Base-by-base conservation (phyloP, 2,329 filamentous ascomycete genomes). In the Monosporascus cannonballus region DNA sequence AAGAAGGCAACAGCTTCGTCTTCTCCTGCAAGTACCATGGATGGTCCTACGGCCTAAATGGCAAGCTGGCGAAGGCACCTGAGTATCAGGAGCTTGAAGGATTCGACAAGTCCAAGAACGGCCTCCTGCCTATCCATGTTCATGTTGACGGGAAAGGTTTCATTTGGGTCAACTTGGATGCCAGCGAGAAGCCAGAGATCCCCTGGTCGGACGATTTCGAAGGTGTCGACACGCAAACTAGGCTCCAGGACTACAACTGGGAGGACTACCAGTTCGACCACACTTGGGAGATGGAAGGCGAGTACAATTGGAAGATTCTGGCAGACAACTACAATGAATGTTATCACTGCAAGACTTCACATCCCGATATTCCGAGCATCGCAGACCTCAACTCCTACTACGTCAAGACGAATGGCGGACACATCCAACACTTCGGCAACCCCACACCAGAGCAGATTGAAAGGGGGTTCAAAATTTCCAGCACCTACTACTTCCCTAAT, bases 291-390 rank as follows among this genome's bases (percentile, higher is more conserved):
- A 76, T 81, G 74, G 74, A 80, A 48, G 76, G 76, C 0, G 72
- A 76, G 34, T 80, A 76, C 63, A 83, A 83, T 69, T 84, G 80
- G 80, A 84, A 84, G 69, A 76, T 78, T 24, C 65, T 82, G 34
- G 76, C 76, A 15, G 82, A 85, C 62, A 84, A 85, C 69, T 86
- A 83, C 71, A 86, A 86, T 63, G 81, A 83, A 63, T 85, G 81
- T 63, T 86, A 85, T 59, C 81, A 85, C 69, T 84, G 80, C 70
- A 75, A 76, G 49, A 78, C 76, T 1, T 76, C 80, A 2, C 81
- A 84, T 58, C 80, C 82, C 2, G 78, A 81, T 53, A 77, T 84
- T 34, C 73, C 78, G 4, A 70, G 72, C 42, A 72, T 84, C n/a
- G 75, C 80, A 45, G 78, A 84, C 54, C 73, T 84, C 39, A 73